Percentiles rank a stretch among this genome's conserved stretches.
These are phyloP conservation scores for Clarireedia monteithiana DNA, from an alignment of 2,329 filamentous ascomycete species.

Conservation along the genomic window DNA sequence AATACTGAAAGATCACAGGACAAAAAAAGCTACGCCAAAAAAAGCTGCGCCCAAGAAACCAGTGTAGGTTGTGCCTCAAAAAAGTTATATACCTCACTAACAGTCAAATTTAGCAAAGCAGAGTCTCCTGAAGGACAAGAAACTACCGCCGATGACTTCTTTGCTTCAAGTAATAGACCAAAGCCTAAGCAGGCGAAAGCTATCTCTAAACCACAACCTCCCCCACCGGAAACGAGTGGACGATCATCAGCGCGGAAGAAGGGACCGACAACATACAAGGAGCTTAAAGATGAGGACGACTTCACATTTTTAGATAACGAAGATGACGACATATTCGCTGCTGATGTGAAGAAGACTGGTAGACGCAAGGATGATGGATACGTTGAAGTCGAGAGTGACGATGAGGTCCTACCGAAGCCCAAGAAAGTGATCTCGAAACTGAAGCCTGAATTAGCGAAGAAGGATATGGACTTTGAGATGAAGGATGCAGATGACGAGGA, in stretches of 20 bases:
- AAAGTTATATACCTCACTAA: neutral
- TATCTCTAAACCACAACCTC: slow-evolving; percentile 19
- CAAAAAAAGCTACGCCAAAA: slow-evolving; percentile 42
- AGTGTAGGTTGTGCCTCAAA: slow-evolving; percentile 32
- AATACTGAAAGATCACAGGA: slow-evolving; percentile 24
- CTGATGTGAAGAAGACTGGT: slow-evolving; percentile 56
- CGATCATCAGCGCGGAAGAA: slow-evolving; percentile 26
- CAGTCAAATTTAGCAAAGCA: slow-evolving; percentile 19
- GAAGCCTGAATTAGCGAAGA: slow-evolving; percentile 30
- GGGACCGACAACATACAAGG: slow-evolving; percentile 17
- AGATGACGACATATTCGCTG: slow-evolving; percentile 77
- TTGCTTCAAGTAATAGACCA: slow-evolving; percentile 27
- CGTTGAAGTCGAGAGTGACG: slow-evolving; percentile 59
- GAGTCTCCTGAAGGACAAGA: slow-evolving; percentile 27
- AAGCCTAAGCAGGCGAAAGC: slow-evolving; percentile 23
- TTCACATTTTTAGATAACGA: slow-evolving; percentile 47
- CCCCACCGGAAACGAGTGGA: slow-evolving; percentile 15
- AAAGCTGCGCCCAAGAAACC: slow-evolving; percentile 52
- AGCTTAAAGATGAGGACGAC: slow-evolving; percentile 39
- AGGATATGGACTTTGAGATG: slow-evolving; percentile 41
- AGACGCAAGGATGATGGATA: slow-evolving; percentile 70
- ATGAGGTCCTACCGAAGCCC: slow-evolving; percentile 54
- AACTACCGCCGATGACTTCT: slow-evolving; percentile 29
- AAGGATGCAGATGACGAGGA: slow-evolving; percentile 28
- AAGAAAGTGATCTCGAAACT: slow-evolving; percentile 36